phyloP scores from a whole-genome alignment of 352 stramenopile genomes.

The Salisapilia sapeloensis region DNA sequence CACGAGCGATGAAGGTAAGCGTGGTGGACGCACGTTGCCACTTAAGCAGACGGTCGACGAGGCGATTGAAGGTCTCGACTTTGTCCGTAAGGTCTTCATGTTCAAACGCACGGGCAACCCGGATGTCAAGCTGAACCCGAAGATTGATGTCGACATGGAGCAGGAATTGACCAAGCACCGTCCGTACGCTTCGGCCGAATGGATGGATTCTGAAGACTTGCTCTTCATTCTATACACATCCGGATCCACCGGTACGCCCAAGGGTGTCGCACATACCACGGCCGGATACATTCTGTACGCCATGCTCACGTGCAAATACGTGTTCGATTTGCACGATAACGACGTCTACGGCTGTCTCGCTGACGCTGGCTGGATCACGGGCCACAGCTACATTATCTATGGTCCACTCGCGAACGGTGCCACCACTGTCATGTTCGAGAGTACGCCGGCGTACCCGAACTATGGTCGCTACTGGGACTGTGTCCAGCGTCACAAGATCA shows the following conservation, averaged over 20 bases:
- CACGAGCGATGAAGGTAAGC: conserved; percentile 87
- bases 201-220: conserved; percentile 93
- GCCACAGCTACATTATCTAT: conserved; percentile 96
- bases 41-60: conserved; percentile 95
- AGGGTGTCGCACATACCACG: conserved; percentile 92
- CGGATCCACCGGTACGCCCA: conserved; percentile 90
- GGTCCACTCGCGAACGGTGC: conserved; percentile 91
- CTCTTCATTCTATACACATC: conserved; percentile 98
- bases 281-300: conserved; percentile 92
- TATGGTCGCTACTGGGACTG: conserved; percentile 93
- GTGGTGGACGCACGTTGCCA: conserved; percentile 82
- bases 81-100: conserved; percentile 91
- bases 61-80: conserved; percentile 72
- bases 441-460: conserved; percentile 93
- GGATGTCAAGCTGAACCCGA: conserved; percentile 50
- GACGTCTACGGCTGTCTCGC: conserved; percentile 93
- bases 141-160: conserved; percentile 89
- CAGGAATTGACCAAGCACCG: conserved; percentile 77
- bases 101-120: conserved; percentile 82
- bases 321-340: conserved; percentile 87
- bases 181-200: conserved; percentile 90
- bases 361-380: conserved; percentile 95
- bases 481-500: conserved; percentile 94
- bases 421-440: conserved; percentile 98
- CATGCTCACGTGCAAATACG: conserved; percentile 86